Evolutionary conservation across 176 grass and related monocot species (phyloP), one percentile per base, ranked within the genome.

Genomic region (Areca catechu): DNA sequence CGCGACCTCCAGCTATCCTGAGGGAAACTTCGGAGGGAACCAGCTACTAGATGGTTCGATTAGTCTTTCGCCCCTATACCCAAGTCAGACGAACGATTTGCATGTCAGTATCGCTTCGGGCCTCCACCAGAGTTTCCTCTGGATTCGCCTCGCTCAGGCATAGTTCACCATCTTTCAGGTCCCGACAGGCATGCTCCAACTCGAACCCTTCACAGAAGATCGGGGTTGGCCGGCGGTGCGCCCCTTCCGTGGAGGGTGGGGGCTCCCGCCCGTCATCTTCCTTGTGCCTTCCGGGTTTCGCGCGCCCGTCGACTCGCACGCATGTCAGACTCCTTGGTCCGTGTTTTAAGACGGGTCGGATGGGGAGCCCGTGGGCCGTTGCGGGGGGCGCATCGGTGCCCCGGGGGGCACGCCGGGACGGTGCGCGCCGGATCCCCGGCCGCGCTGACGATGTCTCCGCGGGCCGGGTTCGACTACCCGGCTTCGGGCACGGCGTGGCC

Each of bases 241-340:
- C 24, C 24, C n/a, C n/a, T n/a, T n/a, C n/a, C n/a, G n/a, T n/a
- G n/a, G n/a, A n/a, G n/a, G n/a, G n/a, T n/a, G n/a, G n/a, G n/a
- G n/a, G n/a, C n/a, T n/a, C n/a, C n/a, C n/a, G n/a, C n/a, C n/a
- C n/a, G n/a, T n/a, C n/a, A n/a, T n/a, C n/a, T n/a, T n/a, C n/a
- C n/a, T n/a, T n/a, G n/a, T n/a, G n/a, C n/a, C n/a, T n/a, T n/a
- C n/a, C n/a, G n/a, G n/a, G n/a, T n/a, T n/a, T n/a, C n/a, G n/a
- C n/a, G n/a, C n/a, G n/a, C n/a, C n/a, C n/a, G n/a, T n/a, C n/a
- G n/a, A n/a, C n/a, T 83, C 71, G 67, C 79, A 79, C 53, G 76
- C 85, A 80, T 84, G 73, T 80, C 73, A 71, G 80, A 89, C 86
- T 90, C 78, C 86, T 90, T 85, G 75, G 78, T 90, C 65, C 72